phyloP scores from a whole-genome alignment of 345 rosid genomes.

The Excoecaria cochinchinensis region DNA sequence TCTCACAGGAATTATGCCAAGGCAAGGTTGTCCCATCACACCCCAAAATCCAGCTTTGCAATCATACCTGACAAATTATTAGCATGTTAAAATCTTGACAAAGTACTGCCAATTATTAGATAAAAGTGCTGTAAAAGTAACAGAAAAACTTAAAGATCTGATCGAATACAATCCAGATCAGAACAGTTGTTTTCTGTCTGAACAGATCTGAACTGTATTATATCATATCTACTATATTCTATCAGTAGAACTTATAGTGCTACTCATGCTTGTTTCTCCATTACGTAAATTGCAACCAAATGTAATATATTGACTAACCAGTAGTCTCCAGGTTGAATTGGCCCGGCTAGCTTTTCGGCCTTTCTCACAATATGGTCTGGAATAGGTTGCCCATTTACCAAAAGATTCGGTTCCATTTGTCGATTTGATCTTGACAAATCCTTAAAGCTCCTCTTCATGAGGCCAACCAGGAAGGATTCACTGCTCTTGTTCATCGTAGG shows the following conservation, averaged over 20 bases:
- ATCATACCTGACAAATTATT: conserved; percentile 25
- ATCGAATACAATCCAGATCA: no score
- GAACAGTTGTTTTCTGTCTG: no score
- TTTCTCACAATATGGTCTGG: conserved; percentile 11
- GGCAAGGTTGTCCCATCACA: conserved; percentile 27
- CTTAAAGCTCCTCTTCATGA: conserved; percentile 20
- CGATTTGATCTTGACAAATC: conserved; percentile 19
- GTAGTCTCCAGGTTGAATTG: conserved; percentile 34
- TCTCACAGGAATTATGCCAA: conserved; percentile 37
- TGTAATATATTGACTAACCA: conserved; percentile 17
- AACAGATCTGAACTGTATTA: no score
- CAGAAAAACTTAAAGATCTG: no score
- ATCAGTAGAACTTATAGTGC: no score
- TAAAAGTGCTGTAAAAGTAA: no score
- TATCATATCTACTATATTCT: no score
- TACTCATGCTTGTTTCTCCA: no score
- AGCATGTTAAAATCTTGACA: no score
- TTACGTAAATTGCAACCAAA: background rate
- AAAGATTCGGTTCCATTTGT: conserved; percentile 7
- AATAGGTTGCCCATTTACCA: conserved; percentile 28
- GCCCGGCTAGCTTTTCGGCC: conserved; percentile 32
- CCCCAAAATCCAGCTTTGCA: conserved; percentile 36
- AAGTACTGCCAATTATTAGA: no score
- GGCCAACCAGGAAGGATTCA: conserved; percentile 16
- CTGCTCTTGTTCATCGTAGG: conserved; percentile 8